Evolutionary conservation across 2,329 filamentous ascomycete genomes (phyloP).

Genomic region (Mariannaea elegans): DNA sequence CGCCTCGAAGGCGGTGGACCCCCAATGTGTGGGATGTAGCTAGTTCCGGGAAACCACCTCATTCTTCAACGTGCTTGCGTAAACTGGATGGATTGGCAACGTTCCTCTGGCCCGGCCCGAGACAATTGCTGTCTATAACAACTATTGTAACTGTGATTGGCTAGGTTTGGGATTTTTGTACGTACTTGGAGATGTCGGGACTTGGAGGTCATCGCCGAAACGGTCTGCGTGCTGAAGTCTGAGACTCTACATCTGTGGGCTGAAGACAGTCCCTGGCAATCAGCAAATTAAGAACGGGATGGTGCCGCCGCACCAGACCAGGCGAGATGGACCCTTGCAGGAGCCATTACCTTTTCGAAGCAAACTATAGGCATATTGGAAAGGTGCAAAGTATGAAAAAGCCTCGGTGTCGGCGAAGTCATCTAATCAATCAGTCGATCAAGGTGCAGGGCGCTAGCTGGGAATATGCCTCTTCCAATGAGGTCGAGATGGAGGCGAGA

Average conservation of each 20-base stretch:
- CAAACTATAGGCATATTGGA: constrained; percentile 5
- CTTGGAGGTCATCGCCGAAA: background rate
- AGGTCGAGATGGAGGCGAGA: background rate
- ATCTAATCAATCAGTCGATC: constrained; percentile 45
- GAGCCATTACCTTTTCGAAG: constrained; percentile 13
- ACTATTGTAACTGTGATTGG: background rate
- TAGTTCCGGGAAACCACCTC: background rate
- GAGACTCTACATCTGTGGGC: background rate
- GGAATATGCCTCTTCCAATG: background rate
- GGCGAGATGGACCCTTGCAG: constrained; percentile 5
- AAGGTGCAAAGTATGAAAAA: background rate
- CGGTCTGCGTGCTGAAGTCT: background rate
- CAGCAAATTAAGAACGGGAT: background rate
- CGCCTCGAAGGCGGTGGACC: constrained; percentile 2
- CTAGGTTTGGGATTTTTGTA: background rate
- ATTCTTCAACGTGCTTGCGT: constrained; percentile 5
- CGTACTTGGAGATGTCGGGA: background rate
- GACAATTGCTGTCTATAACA: background rate
- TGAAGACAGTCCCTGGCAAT: background rate
- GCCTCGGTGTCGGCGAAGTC: constrained; percentile 19
- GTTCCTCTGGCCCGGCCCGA: background rate
- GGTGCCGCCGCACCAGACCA: background rate
- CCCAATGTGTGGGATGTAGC: constrained; percentile 2
- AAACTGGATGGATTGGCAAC: background rate
- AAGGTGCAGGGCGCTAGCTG: constrained; percentile 33